Evolutionary conservation across 148 eudicot species (phyloP).

Genomic region (Cornus florida): DNA sequence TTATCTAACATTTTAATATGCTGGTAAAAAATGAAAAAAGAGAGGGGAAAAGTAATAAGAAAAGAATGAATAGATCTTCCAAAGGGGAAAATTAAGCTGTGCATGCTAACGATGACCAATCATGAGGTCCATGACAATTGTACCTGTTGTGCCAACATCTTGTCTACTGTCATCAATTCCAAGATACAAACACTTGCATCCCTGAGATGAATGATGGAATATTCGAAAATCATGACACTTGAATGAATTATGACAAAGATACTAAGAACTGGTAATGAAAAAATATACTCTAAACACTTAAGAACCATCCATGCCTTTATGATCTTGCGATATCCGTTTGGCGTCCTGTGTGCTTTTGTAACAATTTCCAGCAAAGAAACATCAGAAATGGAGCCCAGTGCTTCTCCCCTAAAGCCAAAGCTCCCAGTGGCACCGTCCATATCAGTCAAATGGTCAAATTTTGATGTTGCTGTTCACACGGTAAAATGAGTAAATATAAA

Average conservation of each 20-base stretch:
- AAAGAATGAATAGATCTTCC: background rate
- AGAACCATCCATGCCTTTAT: slow-evolving; percentile 56
- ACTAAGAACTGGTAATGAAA: background rate
- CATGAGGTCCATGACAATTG: background rate
- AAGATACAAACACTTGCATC: slow-evolving; percentile 72
- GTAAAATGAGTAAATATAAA: slow-evolving; percentile 4
- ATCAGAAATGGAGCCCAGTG: slow-evolving; percentile 84
- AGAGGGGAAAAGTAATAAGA: background rate
- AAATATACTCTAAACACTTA: slow-evolving; percentile 14
- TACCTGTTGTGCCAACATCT: slow-evolving; percentile 91
- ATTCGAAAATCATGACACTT: slow-evolving; percentile 1
- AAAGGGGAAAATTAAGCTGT: background rate
- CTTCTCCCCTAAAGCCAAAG: slow-evolving; percentile 91
- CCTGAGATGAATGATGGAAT: slow-evolving; percentile 46
- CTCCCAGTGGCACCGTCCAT: slow-evolving; percentile 31
- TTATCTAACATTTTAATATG: background rate
- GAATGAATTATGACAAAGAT: background rate
- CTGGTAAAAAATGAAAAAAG: background rate
- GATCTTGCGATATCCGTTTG: slow-evolving; percentile 90
- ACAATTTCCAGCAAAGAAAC: slow-evolving; percentile 76
- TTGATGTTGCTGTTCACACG: slow-evolving; percentile 67
- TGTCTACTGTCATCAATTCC: slow-evolving; percentile 74
- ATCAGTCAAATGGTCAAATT: slow-evolving; percentile 35
- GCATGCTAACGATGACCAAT: too few species aligned
- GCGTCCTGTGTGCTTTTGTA: slow-evolving; percentile 81